These are phyloP conservation scores for Ensete ventricosum DNA, from an alignment of 176 grass and related monocot species.

Conservation along the genomic window DNA sequence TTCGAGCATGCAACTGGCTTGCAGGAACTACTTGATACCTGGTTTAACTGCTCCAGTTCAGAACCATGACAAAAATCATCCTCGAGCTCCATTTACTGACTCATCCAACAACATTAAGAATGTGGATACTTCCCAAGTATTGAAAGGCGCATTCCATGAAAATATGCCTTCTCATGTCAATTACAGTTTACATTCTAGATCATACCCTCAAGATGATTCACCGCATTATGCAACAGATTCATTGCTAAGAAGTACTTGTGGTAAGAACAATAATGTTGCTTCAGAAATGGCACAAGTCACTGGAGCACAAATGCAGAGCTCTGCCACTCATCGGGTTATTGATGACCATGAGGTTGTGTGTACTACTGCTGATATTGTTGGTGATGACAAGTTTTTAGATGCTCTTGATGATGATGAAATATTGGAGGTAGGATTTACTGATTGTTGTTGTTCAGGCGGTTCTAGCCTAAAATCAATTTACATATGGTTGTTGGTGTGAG, in stretches of 20 bases:
- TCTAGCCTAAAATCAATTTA: not conserved
- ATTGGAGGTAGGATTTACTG: slow-evolving; percentile 38
- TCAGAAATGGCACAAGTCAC: slow-evolving; percentile 16
- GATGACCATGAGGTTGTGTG: slow-evolving; percentile 3
- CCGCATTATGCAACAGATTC: slow-evolving; percentile 16
- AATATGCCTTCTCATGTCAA: not conserved
- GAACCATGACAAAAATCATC: slow-evolving; percentile 17
- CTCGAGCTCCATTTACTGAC: slow-evolving; percentile 8
- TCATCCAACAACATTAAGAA: slow-evolving; percentile 33
- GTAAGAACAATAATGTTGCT: slow-evolving; percentile 14
- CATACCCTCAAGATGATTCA: slow-evolving; percentile 18
- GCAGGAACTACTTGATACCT: slow-evolving; percentile 78
- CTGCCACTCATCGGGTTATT: slow-evolving; percentile 17
- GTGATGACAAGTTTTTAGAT: slow-evolving; percentile 40
- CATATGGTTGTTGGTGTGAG: not conserved
- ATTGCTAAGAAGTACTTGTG: slow-evolving; percentile 7
- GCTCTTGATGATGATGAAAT: slow-evolving; percentile 68
- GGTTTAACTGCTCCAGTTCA: slow-evolving; percentile 55
- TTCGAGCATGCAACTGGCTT: slow-evolving; percentile 38
- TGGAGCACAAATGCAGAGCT: slow-evolving; percentile 21
- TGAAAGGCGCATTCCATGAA: slow-evolving; percentile 23
- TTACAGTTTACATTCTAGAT: slow-evolving; percentile 4
- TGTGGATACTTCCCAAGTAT: slow-evolving; percentile 16
- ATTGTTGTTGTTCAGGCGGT: not conserved
- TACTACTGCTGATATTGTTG: slow-evolving; percentile 20